phyloP scores from a whole-genome alignment of 129 eudicot genomes.

The Ambrosia trifida region DNA sequence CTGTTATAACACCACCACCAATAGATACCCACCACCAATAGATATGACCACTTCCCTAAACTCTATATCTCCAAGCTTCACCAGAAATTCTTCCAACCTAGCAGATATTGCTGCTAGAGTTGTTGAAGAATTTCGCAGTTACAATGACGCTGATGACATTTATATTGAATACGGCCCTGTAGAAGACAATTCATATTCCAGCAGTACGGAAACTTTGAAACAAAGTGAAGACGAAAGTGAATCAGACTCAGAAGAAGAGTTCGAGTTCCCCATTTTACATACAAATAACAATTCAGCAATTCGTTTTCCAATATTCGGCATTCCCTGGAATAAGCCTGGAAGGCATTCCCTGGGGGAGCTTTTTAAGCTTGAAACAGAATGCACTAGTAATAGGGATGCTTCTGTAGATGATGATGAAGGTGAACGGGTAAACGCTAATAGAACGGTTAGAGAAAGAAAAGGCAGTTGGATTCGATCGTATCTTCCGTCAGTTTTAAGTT shows the following conservation, averaged over 20 bases:
- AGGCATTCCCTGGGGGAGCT: constrained; percentile 55
- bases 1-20: background rate
- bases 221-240: background rate
- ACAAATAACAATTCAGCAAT: constrained; percentile 30
- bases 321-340: constrained; percentile 16
- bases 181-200: background rate
- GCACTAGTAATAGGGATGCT: constrained; percentile 22
- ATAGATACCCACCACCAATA: too few species aligned
- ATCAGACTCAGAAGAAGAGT: constrained; percentile 50
- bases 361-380: constrained; percentile 49
- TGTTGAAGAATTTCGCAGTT: constrained; percentile 41
- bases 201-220: background rate
- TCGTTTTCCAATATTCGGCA: constrained; percentile 64
- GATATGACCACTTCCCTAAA: constrained; percentile 29
- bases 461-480: constrained; percentile 45
- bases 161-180: too few species aligned
- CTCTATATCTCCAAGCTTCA: constrained; percentile 62
- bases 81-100: constrained; percentile 47
- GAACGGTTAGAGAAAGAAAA: too few species aligned
- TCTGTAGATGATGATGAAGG: constrained; percentile 26
- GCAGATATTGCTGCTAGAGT: constrained; percentile 69
- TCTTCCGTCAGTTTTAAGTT: constrained; percentile 29
- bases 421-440: too few species aligned
- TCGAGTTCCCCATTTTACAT: constrained; percentile 49
- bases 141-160: constrained; percentile 22